Evolutionary conservation across 768 basidiomycete genomes (phyloP), one percentile per base, ranked within the genome.

Genomic region (Collybiopsis luxurians): DNA sequence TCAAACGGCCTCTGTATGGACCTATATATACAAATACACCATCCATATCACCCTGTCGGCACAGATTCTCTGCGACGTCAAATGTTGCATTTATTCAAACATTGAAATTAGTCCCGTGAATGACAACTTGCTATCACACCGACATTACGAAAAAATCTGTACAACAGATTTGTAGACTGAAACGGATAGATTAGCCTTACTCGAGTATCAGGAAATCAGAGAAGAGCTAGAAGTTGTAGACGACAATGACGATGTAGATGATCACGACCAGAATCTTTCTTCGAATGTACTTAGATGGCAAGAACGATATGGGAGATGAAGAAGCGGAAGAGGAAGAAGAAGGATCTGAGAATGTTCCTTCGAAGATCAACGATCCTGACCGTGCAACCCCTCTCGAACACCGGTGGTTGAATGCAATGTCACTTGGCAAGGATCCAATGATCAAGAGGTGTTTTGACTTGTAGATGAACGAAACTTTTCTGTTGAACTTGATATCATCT

Each of bases 341-440:
- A 59, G 69, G 70, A 19, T 78, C 79, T 17, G 79, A 79, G 21
- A 75, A 75, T 30, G 73, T 69, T 54, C 76, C 85, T 4, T 82
- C 87, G 2, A 84, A 95, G 71, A 92, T 96, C 44, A 77, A 80
- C 56, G 90, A 93, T 70, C 95, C 95, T 21, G 88, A 84, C 1
- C 78, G 86, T 42, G 94, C 94, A 17, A 92, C 87, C 17, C 81
- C 87, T 21, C 69, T 86, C 57, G 87, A 96, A 70, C 79, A 87
- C 46, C 79, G 83, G 53, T 96, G 94, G 93, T 73, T 97, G 54
- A 79, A 84, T n/a, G 89, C 86, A n/a, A 97, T 98, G 85, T 88
- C 87, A 2, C 86, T 90, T 28, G 87, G 86, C 1, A 92, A 90
- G 69, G 87, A 91, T 48, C 79, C 83, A 49, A 66, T 75, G 15